Base-by-base conservation (phyloP, 192 early-diverging fungal species). In the Kappamyces sp. region DNA sequence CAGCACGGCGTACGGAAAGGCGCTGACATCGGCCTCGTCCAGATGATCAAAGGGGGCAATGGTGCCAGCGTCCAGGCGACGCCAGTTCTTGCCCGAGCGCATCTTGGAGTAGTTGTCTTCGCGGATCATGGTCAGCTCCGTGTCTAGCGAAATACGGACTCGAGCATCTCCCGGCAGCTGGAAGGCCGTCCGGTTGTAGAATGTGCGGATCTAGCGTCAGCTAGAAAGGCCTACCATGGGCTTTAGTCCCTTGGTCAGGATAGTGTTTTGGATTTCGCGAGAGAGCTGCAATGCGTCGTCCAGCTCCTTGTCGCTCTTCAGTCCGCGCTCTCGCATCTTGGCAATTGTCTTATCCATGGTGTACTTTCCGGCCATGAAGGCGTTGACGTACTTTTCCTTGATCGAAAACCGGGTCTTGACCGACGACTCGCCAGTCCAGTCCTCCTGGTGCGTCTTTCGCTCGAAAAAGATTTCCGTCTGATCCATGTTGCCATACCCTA, bases 151-250 rank as follows among this genome's bases (percentile, higher is more conserved):
- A 22, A 99, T 86, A 42, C 96, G 85, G 47, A 97, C 86, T 15
- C 88, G 79, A 5, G 90, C 83, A 74, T 99, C 94, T 22, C 90
- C 93, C 3, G 96, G 96, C 29, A 97, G 75, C 70, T 99, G 96
- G 77, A 99, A 99, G 5, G 96, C 94, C 8, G 93, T 96, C 57
- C 96, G 87, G 71, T 96, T 95, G 76, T 97, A 97, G 60, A 93
- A 90, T 0, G 93, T 89, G 47, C 96, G 81, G 62, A 95, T 45
- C 43, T n/a, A 45, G 22, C 43, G 22, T 45, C 54, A 35, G 40
- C 33, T 57, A 22, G 22, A 22, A 22, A 22, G 22, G 22, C 22
- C 22, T 22, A 22, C 69, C 3, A 89, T 77, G 51, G 85, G 87
- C 54, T 73, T 77, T 50, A 90, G 72, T 11, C 75, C 71, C 73